Evolutionary conservation across 2,329 filamentous ascomycete genomes (phyloP), one percentile per base, ranked within the genome.

Genomic region (Intubia oerlemansii): DNA sequence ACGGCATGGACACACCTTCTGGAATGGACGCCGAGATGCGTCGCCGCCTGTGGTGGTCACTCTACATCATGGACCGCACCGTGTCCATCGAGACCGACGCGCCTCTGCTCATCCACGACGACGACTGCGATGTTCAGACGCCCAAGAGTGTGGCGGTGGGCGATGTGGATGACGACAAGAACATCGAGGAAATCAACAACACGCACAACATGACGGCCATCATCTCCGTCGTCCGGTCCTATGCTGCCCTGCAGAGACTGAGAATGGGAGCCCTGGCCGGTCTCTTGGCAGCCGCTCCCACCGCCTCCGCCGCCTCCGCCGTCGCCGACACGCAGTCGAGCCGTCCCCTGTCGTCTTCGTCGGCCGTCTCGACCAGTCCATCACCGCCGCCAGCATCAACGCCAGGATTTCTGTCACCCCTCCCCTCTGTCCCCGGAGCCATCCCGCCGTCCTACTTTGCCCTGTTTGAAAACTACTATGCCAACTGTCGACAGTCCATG

Each of bases 31-130:
- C 66, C 9, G 85, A 95, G 49, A 82, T 85, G 68, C 69, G 84
- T 31, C 69, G 78, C 35, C 64, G 84, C 31, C 67, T 88, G 3
- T 98, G 85, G 85, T 98, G 88, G 82, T 70, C 79, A 10, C 67
- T 92, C 32, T 95, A 95, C 50, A 68, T 81, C 25, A 70, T 84
- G 53, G 88, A 98, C 51, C 69, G 82, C 36, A 63, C 78, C 16
- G 54, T 90, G 28, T 72, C 81, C 0, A 56, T 91, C 10, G 84
- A 92, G 44, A 59, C 82, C 19, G 78, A 25, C 18, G 70, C 76
- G 28, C 81, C 85, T 1, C 66, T 78, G 32, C 52, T 84, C 38
- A 91, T 95, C 43, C 64, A 84, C 43, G 85, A 95, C 41, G 63
- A 68, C 18, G 85, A 95, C 47, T 92, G 81, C 53, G 80, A 93